Base-by-base conservation (phyloP, 2,329 filamentous ascomycete genomes). In the Calonectria hongkongensis region DNA sequence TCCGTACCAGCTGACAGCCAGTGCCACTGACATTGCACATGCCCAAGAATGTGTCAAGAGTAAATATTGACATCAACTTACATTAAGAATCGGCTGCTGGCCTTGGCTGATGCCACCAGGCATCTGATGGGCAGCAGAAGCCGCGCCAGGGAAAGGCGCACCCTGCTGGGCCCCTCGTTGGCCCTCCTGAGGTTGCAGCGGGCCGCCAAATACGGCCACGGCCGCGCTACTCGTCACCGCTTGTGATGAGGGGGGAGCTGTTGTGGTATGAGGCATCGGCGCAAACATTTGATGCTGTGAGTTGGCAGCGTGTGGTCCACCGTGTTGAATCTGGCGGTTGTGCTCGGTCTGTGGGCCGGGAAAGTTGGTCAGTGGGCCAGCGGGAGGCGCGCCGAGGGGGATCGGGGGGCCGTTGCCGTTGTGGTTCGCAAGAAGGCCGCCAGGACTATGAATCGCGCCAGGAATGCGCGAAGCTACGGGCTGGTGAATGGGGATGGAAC, bases 401-500 rank as follows among this genome's bases (percentile, higher is more conserved):
- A 89, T 89, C 45, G 88, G 84, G 33, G 89, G 87, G 45, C 88
- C 86, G 41, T 89, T 89, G 41, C 90, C 89, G 66, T 92, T 92
- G 78, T 95, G 92, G 76, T 92, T 95, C 10, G 93, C 91, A 47
- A 98, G 90, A 43, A 98, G 89, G 10, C 96, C 96, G 77, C 97
- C 96, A 1, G 96, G 96, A 56, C 95, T 97, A 82, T 98, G 96
- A 70, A 98, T 97, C 66, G 95, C 94, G 75, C 92, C 94, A 70
- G 93, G 86, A 74, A 95, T 88, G 84, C 96, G 88, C 81, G 95
- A 92, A 74, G 96, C 96, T 72, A 98, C 95, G 6, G 96, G 96
- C 84, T 98, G 96, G 84, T 98, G 96, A 79, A 98, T 93, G 68
- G 96, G 95, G 68, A 98, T 94, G 3, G 96, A 95, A 70, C 94